Evolutionary conservation across 2,329 filamentous ascomycete genomes (phyloP).

Genomic region (Aspergillus puulaauensis): DNA sequence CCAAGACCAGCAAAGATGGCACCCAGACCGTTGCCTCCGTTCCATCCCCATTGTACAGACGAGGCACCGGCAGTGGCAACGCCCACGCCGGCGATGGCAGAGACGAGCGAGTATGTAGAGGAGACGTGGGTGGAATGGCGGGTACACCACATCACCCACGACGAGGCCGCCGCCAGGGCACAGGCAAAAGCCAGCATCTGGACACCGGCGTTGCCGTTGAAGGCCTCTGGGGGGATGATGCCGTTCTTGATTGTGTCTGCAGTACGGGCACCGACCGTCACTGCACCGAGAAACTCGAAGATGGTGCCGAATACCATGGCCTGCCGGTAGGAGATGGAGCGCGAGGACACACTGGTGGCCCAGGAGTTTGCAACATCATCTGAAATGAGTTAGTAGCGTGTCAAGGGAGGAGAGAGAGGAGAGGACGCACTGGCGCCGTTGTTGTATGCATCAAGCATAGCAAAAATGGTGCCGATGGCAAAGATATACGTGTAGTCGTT

Average conservation of each 20-base stretch:
- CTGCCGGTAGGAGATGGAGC: conserved; percentile 52
- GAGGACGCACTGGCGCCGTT: conserved; percentile 62
- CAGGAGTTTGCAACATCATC: conserved; percentile 82
- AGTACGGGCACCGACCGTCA: conserved; percentile 67
- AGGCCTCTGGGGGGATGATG: conserved; percentile 63
- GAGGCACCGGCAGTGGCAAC: conserved; percentile 64
- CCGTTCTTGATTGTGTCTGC: conserved; percentile 79
- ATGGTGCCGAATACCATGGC: conserved; percentile 54
- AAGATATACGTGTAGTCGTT: conserved; percentile 69
- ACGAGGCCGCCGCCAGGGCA: conserved; percentile 34
- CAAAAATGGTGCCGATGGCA: conserved; percentile 73
- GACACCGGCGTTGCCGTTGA: conserved; percentile 61
- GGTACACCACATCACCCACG: conserved; percentile 81
- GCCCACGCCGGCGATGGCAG: conserved; percentile 67
- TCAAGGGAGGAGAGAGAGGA: no score
- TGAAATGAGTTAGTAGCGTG: no score
- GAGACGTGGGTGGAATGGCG: conserved; percentile 71
- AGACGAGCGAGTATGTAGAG: conserved; percentile 70
- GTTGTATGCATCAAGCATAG: conserved; percentile 74
- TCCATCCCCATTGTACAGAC: conserved; percentile 69
- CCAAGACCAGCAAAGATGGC: conserved; percentile 64
- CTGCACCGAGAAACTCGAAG: conserved; percentile 68
- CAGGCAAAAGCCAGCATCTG: conserved; percentile 60
- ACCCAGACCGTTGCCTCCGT: conserved; percentile 64
- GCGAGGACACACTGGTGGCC: conserved; percentile 79